Percentiles rank a stretch among this genome's conserved stretches.
These are phyloP conservation scores for Rhizophlyctis rosea DNA, from an alignment of 192 early-diverging fungal species.

Conservation along the genomic window DNA sequence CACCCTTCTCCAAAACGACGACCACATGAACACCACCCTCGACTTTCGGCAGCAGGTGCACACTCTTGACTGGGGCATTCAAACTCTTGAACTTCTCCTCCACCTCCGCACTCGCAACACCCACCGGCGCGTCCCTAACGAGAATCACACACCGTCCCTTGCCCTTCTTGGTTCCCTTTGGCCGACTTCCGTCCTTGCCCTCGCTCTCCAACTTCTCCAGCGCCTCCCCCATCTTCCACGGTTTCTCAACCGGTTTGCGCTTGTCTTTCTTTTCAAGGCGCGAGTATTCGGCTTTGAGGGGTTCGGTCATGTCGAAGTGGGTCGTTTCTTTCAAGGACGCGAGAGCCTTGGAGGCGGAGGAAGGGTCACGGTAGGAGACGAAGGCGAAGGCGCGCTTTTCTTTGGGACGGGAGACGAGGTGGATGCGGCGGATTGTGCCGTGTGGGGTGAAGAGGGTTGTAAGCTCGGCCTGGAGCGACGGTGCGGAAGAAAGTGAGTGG, in stretches of 20 bases:
- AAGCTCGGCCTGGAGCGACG: slow-evolving; percentile 26
- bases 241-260: slow-evolving; percentile 5
- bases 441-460: slow-evolving; percentile 29
- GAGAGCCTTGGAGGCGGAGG: slow-evolving; percentile 24
- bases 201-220: slow-evolving; percentile 12
- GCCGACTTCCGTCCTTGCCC: too few species aligned
- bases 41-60: slow-evolving; percentile 18
- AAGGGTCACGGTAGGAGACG: slow-evolving; percentile 35
- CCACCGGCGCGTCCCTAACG: slow-evolving; percentile 1
- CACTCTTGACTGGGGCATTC: slow-evolving; percentile 21
- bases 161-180: neutral
- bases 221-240: slow-evolving; percentile 24
- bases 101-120: slow-evolving; percentile 5
- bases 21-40: slow-evolving; percentile 25
- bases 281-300: slow-evolving; percentile 42
- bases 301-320: slow-evolving; percentile 38
- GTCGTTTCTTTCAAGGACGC: slow-evolving; percentile 14
- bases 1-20: slow-evolving; percentile 30
- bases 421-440: slow-evolving; percentile 37
- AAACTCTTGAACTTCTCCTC: slow-evolving; percentile 10
- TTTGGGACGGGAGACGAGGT: slow-evolving; percentile 40
- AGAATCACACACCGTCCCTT: slow-evolving; percentile 6
- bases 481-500: neutral
- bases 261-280: slow-evolving; percentile 23
- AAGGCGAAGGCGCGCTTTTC: slow-evolving; percentile 43